These are phyloP conservation scores for Ambrosia trifida DNA, from an alignment of 129 eudicot genomes.

Conservation along the genomic window DNA sequence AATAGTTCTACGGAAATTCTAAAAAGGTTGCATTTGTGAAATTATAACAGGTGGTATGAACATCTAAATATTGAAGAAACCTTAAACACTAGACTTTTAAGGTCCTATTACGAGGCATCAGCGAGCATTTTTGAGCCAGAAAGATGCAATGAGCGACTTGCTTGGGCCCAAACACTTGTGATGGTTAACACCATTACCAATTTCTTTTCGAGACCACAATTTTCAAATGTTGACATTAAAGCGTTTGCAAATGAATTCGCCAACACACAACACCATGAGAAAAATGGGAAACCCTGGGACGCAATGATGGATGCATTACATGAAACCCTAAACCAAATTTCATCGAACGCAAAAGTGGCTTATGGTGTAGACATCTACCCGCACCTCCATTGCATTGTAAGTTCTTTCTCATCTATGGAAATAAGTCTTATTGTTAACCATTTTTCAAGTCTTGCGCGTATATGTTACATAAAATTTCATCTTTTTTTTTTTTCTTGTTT, in stretches of 20 bases:
- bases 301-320: not conserved
- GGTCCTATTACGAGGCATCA: constrained; percentile 7
- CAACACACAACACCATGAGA: not conserved
- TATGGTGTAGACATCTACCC: constrained; percentile 12
- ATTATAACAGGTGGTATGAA: constrained; percentile 16
- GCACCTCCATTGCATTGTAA: constrained; percentile 14
- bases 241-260: not conserved
- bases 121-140: constrained; percentile 24
- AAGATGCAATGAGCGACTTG: constrained; percentile 16
- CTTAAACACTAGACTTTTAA: constrained; percentile 4
- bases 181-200: not conserved
- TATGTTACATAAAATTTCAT: not conserved
- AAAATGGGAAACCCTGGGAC: constrained; percentile 7
- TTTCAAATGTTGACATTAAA: not conserved
- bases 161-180: constrained; percentile 7
- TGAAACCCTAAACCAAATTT: constrained; percentile 11
- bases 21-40: too few relatives aligned
- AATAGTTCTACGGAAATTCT: too few relatives aligned
- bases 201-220: not conserved
- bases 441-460: too few relatives aligned
- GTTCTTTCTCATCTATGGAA: not conserved
- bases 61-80: constrained; percentile 7
- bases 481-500: not conserved
- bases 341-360: not conserved
- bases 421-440: not conserved